Evolutionary conservation across 2,329 filamentous ascomycete species (phyloP).

Genomic region (Hysterium pulicare): DNA sequence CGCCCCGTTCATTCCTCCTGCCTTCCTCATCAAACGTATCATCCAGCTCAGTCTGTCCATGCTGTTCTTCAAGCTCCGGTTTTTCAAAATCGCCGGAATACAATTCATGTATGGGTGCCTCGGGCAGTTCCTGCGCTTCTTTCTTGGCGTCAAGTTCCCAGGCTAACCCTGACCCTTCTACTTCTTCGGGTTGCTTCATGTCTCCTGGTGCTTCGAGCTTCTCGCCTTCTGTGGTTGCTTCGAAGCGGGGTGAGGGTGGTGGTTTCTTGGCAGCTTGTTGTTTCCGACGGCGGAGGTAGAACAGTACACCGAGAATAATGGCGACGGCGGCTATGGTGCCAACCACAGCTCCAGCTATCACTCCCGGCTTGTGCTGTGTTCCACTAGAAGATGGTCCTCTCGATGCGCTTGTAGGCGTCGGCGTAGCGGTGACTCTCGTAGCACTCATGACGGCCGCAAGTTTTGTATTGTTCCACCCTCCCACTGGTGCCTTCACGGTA

Average conservation of each 20-base stretch:
- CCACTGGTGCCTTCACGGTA: slow-evolving; percentile 3
- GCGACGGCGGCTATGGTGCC: neutral
- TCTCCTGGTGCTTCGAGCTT: neutral
- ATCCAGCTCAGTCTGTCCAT: neutral
- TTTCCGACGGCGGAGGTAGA: too few relatives aligned
- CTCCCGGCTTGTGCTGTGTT: neutral
- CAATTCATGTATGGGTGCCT: neutral
- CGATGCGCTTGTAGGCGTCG: too few relatives aligned
- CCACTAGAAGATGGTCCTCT: too few relatives aligned
- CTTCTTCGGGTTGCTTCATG: neutral
- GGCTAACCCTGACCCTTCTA: neutral
- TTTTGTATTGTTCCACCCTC: slow-evolving; percentile 2
- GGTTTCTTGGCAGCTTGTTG: neutral
- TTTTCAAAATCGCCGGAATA: neutral
- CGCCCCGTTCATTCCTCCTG: neutral
- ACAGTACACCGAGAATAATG: neutral
- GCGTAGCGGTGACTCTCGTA: neutral
- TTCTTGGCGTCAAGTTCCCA: slow-evolving; percentile 1
- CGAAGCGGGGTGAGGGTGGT: neutral
- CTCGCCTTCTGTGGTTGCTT: neutral
- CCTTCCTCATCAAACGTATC: too few relatives aligned
- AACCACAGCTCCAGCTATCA: slow-evolving; percentile 4
- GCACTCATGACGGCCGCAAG: slow-evolving; percentile 6
- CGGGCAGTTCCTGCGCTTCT: neutral
- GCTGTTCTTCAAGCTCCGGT: neutral